Evolutionary conservation across 352 stramenopile species (phyloP), one percentile per base, ranked within the genome.

Genomic region (Globisporangium viniferum): DNA sequence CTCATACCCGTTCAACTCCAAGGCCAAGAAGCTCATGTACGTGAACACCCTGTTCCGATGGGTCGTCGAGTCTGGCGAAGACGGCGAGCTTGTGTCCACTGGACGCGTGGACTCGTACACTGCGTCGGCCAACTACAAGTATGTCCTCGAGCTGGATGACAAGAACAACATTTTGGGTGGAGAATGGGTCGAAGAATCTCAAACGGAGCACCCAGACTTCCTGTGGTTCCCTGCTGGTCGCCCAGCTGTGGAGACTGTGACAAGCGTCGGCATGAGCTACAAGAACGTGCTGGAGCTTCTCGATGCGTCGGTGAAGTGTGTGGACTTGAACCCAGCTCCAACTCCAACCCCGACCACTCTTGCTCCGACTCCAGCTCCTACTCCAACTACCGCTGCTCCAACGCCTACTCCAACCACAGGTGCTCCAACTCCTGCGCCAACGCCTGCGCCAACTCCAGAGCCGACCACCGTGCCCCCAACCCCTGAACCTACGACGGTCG

Each of bases 1-100:
- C 36, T 39, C 10, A 24, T 75, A 75, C 39, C 69, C 69, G 57
- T 75, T 75, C 66, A 75, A 75, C 60, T 14, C 29, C 5, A 24
- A 51, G 0, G 58, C 62, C 0, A 64, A 29, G 24, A 68, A 46
- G 39, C 48, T 75, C 33, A 54, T 44, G 58, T 73, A 62, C 48
- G 59, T 75, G 18, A 63, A 68, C 48, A 62, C 31, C n/a, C 59
- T 33, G 5, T 27, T 75, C 8, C 61, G 41, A 15, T 75, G 66
- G 65, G n/a, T 75, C 51, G 49, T 69, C 27, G 68, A 73, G 35
- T 27, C 49, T 5, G 31, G 31, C 22, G 53, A 64, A 12, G 49
- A 73, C 15, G 57, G 56, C 4, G 36, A 44, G n/a, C 44, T 67
- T 24, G 59, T 73, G 2, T n/a, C 22, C 20, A 73, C 53, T 14